Evolutionary conservation across 116 monocot species (phyloP), one percentile per base, ranked within the genome.

Genomic region (Dioscorea cayenensis): DNA sequence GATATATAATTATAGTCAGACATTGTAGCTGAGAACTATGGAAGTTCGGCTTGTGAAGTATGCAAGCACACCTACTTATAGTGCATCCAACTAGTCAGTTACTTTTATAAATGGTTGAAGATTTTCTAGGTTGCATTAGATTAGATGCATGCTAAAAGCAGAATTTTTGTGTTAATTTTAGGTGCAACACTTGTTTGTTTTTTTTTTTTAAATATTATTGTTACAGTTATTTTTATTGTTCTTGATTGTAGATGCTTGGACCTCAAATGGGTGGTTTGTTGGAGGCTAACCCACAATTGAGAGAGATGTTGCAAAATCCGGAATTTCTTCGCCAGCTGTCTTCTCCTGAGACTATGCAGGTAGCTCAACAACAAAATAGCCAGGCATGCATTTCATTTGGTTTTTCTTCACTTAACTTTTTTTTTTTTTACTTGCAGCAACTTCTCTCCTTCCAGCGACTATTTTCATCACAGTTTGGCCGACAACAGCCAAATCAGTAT

Each of bases 261-360:
- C 95, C 95, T 28, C 82, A 82, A 60, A 76, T 83, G 51, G 84
- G 87, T 28, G 77, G 48, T 65, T 35, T 87, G 48, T 60, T 90
- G 74, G 90, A 91, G 18, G 81, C 86, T 32, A 95, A 84, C 75
- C 68, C 85, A 38, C 91, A 91, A 58, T 51, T 95, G 27, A 83
- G 91, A 71, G 91, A 91, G 63, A 87, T 89, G 91, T 36, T 94
- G 68, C 94, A 94, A 71, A 94, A 90, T 66, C 88, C 90, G 49
- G 88, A 90, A 66, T 90, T 90, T 74, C 66, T 94, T 55, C 94
- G 84, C 52, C 87, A 85, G 73, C 67, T 94, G 25, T 69, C 87
- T 48, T 90, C 86, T n/a, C 88, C 90, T 68, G 94, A 90, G 69
- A 90, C 80, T 49, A 43, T 94, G 78, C 91, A 86, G 90, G 94